Evolutionary conservation across 306 rosid genomes (phyloP).

Genomic region (Elaeagnus macrophylla): DNA sequence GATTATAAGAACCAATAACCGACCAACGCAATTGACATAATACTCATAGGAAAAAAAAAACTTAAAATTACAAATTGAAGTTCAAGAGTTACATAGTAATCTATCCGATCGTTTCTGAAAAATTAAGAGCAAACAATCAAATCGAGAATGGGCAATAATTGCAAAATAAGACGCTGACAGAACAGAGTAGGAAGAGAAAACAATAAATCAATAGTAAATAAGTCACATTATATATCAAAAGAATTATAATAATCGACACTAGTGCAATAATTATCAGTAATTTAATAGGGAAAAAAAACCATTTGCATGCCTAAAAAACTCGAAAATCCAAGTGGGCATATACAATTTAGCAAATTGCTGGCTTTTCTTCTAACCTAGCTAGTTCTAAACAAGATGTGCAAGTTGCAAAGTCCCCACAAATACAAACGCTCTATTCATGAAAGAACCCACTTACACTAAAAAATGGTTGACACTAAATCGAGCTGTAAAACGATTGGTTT

Average conservation of each 20-base stretch:
- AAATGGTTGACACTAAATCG: slow-evolving; percentile 25
- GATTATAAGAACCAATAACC: too few relatives aligned
- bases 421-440: too few relatives aligned
- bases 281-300: background rate
- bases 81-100: too few relatives aligned
- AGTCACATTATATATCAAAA: too few relatives aligned
- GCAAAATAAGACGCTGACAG: slow-evolving; percentile 5
- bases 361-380: slow-evolving; percentile 2
- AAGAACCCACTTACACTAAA: background rate
- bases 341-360: slow-evolving; percentile 3
- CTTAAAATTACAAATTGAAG: too few relatives aligned
- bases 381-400: background rate
- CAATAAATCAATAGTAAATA: background rate
- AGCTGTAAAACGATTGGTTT: slow-evolving; percentile 27
- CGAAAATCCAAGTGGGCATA: slow-evolving; percentile 10
- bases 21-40: too few relatives aligned
- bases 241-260: background rate
- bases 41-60: too few relatives aligned
- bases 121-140: too few relatives aligned
- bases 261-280: background rate
- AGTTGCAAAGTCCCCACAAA: too few relatives aligned
- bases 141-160: background rate
- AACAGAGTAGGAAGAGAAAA: slow-evolving; percentile 3
- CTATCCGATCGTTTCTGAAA: too few relatives aligned
- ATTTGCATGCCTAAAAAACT: background rate